phyloP scores from a whole-genome alignment of 148 eudicot species.

The Pharnaceum exiguum region DNA sequence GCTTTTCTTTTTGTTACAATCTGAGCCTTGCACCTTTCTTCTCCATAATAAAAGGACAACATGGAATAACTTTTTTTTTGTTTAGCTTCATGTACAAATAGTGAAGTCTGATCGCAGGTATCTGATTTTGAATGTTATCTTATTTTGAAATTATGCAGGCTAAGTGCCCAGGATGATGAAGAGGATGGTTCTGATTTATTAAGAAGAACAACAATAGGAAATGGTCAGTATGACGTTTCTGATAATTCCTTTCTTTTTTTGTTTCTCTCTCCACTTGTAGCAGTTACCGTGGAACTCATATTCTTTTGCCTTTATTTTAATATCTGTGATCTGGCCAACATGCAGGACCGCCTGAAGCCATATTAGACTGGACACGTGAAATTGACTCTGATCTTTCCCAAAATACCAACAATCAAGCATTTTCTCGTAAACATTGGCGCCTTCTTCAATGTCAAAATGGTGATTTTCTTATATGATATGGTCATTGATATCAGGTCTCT shows the following conservation, averaged over 20 bases:
- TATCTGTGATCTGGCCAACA: constrained; percentile 12
- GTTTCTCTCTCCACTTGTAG: neutral
- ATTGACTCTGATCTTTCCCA: constrained; percentile 69
- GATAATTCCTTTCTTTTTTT: too few species aligned
- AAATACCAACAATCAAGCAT: constrained; percentile 63
- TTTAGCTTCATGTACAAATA: neutral
- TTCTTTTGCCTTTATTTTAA: constrained; percentile 1
- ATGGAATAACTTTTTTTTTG: neutral
- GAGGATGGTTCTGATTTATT: constrained; percentile 52
- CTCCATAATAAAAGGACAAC: neutral
- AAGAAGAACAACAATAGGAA: constrained; percentile 94
- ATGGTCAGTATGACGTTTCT: constrained; percentile 62
- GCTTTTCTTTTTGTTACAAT: neutral
- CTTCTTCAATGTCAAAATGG: constrained; percentile 99
- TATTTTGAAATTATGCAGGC: constrained; percentile 42
- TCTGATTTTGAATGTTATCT: neutral
- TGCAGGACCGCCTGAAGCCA: constrained; percentile 87
- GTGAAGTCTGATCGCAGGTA: neutral
- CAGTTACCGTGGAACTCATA: neutral
- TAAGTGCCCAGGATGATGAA: constrained; percentile 86
- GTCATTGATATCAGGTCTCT: neutral
- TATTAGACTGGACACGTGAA: constrained; percentile 95
- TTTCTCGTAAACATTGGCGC: constrained; percentile 96
- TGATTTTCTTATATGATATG: constrained; percentile 13
- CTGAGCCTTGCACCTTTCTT: neutral